Conservation (phyloP, 2,329 filamentous ascomycete genomes). For the Leptosphaerulina australis region DNA sequence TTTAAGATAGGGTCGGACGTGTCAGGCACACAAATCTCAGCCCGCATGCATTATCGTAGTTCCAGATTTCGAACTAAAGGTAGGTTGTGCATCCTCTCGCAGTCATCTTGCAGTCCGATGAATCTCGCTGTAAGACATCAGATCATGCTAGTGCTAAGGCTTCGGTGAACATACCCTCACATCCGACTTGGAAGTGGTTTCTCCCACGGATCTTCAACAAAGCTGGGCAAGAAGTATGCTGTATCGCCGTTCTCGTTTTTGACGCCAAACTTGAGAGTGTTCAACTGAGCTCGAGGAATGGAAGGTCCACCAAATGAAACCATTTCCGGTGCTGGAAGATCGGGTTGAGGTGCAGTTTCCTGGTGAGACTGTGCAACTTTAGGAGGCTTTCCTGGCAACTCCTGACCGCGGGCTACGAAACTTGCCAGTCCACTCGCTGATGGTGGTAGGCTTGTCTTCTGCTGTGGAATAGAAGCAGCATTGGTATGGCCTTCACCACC, state of each 20-base stretch:
- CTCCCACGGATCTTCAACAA: constrained; percentile 75
- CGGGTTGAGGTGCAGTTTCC: background rate
- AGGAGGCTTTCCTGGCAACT: constrained; percentile 29
- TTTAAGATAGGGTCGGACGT: too few species aligned
- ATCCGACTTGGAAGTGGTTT: constrained; percentile 14
- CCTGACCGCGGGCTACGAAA: constrained; percentile 41
- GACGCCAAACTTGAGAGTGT: constrained; percentile 49
- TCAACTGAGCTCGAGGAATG: constrained; percentile 39
- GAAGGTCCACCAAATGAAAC: constrained; percentile 40
- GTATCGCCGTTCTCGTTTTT: constrained; percentile 63
- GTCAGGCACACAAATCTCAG: too few species aligned
- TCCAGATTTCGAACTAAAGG: too few species aligned
- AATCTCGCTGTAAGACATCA: background rate
- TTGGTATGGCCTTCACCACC: background rate
- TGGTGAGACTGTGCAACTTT: background rate
- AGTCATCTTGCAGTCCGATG: background rate
- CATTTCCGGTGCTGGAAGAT: constrained; percentile 18
- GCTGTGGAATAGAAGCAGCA: background rate
- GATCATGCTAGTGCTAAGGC: background rate
- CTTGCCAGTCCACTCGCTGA: constrained; percentile 36
- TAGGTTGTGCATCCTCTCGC: too few species aligned
- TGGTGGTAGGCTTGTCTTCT: constrained; percentile 3
- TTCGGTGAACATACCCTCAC: constrained; percentile 4
- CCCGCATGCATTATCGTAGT: too few species aligned
- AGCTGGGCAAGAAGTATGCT: constrained; percentile 71